These are phyloP conservation scores for Moesziomyces globuligerus DNA, from an alignment of 1,284 basidiomycete species.

Conservation along the genomic window DNA sequence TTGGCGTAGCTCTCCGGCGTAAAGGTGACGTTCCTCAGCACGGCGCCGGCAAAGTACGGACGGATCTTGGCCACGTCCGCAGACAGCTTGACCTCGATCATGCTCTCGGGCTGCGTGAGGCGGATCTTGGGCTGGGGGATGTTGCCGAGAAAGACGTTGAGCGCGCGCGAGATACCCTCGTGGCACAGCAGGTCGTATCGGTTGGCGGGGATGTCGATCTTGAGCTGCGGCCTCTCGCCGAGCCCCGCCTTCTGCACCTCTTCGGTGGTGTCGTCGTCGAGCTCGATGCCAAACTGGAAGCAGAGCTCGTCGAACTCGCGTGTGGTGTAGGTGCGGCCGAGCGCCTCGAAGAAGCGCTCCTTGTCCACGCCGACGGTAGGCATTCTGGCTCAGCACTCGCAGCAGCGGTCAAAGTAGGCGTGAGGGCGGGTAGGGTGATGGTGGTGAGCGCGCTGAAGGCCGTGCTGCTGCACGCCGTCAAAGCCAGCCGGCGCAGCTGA, in stretches of 20 bases:
- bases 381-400: conserved; percentile 71
- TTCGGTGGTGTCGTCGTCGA: conserved; percentile 96
- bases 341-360: conserved; percentile 86
- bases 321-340: conserved; percentile 79
- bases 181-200: conserved; percentile 96
- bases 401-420: not conserved
- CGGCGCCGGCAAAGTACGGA: conserved; percentile 88
- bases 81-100: conserved; percentile 52
- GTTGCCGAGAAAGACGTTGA: conserved; percentile 85
- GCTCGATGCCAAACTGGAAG: conserved; percentile 96
- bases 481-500: too few species aligned
- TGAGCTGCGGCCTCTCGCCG: conserved; percentile 90
- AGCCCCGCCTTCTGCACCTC: conserved; percentile 79
- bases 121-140: conserved; percentile 72
- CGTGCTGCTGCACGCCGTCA: too few species aligned
- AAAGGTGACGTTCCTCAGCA: conserved; percentile 88
- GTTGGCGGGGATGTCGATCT: conserved; percentile 98
- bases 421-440: not conserved
- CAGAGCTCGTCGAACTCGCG: conserved; percentile 93
- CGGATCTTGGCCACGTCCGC: conserved; percentile 73
- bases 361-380: conserved; percentile 96
- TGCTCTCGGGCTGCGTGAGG: conserved; percentile 46
- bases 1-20: conserved; percentile 89
- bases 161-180: conserved; percentile 90
- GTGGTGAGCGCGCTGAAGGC: too few species aligned